Conservation (phyloP, 768 basidiomycete species). For the Naganishia kalamii region DNA sequence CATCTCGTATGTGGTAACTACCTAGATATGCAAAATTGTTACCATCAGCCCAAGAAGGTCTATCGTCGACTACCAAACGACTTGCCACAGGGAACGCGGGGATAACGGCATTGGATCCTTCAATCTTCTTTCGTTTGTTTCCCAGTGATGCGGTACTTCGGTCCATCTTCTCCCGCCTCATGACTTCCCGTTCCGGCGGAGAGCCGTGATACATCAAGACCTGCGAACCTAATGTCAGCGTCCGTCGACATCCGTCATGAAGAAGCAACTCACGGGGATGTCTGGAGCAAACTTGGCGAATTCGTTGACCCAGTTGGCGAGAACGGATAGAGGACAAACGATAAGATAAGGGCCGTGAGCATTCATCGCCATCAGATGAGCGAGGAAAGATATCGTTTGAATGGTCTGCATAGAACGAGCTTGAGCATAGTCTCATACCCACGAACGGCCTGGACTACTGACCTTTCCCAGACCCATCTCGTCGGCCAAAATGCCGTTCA, state of each 20-base stretch:
- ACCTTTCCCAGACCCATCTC: conserved; percentile 84
- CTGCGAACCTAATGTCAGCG: conserved; percentile 53
- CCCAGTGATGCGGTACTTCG: not conserved
- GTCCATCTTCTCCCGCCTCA: conserved; percentile 50
- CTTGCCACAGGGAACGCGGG: conserved; percentile 63
- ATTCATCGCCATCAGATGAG: conserved; percentile 72
- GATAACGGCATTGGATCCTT: conserved; percentile 33
- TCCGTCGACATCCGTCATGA: conserved; percentile 15
- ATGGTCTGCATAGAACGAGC: conserved; percentile 59
- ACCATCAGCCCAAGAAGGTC: not conserved
- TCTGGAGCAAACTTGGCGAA: conserved; percentile 75
- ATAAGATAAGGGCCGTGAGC: conserved; percentile 72
- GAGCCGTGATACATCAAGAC: conserved; percentile 86
- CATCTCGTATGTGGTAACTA: conserved; percentile 84
- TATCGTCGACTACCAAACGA: not conserved
- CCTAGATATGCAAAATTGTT: not conserved
- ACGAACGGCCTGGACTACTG: not conserved
- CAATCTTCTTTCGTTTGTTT: conserved; percentile 9
- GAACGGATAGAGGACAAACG: conserved; percentile 85
- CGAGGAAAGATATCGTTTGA: conserved; percentile 89
- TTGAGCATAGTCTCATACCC: not conserved
- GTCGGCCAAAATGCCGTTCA: conserved; percentile 58
- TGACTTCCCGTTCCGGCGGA: conserved; percentile 69
- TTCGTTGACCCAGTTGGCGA: conserved; percentile 85
- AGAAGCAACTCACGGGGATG: conserved; percentile 50